Percentiles rank a stretch among this genome's conserved stretches.
phyloP scores from a whole-genome alignment of 139 green algal species.

The Volvox africanus region DNA sequence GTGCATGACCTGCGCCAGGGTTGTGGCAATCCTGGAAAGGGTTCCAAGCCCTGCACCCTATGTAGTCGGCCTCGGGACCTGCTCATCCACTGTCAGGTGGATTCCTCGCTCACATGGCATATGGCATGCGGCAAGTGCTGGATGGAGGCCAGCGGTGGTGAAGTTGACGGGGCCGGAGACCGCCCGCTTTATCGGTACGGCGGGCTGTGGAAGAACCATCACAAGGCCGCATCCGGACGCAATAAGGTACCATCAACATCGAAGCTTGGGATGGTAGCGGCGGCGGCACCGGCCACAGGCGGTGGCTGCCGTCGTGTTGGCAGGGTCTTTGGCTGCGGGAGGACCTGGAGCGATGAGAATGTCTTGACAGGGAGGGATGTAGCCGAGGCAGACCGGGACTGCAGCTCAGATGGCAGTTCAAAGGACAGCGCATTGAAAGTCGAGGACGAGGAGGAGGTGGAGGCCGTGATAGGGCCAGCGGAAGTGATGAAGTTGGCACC shows the following conservation, averaged over 20 bases:
- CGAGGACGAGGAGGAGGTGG: not conserved
- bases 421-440: not conserved
- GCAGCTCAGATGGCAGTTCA: not conserved
- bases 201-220: constrained; percentile 45
- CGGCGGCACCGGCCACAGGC: not conserved
- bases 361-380: not conserved
- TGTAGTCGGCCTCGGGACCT: constrained; percentile 13
- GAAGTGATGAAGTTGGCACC: not conserved
- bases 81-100: constrained; percentile 40
- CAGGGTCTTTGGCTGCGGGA: not conserved
- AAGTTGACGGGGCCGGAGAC: constrained; percentile 1
- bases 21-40: not conserved
- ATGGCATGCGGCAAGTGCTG: constrained; percentile 45
- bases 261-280: not conserved
- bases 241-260: constrained; percentile 10
- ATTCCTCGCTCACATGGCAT: constrained; percentile 26
- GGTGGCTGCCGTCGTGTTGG: too few species aligned
- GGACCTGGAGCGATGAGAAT: not conserved
- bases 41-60: constrained; percentile 38
- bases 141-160: constrained; percentile 7
- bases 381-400: not conserved
- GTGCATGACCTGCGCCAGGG: not conserved
- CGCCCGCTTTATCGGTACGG: constrained; percentile 35
- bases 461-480: not conserved
- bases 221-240: not conserved